Evolutionary conservation across 345 rosid species (phyloP).

Genomic region (Aethionema arabicum): DNA sequence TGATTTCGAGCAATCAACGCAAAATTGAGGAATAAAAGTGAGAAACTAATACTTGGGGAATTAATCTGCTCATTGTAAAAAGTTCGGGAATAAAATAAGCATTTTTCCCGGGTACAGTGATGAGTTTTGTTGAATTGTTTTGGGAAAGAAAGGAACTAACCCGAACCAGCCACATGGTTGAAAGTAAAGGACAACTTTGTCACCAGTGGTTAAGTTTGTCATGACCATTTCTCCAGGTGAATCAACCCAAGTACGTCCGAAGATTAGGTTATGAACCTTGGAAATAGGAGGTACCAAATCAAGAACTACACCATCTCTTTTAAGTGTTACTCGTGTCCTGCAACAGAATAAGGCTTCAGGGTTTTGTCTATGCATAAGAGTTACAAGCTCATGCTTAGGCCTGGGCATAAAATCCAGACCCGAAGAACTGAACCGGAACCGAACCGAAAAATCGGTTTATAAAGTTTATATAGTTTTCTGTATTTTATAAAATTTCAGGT

Average conservation of each 20-base stretch:
- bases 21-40: too few species aligned
- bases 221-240: slow-evolving; percentile 77
- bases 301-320: slow-evolving; percentile 68
- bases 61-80: too few species aligned
- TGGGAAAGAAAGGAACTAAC: slow-evolving; percentile 36
- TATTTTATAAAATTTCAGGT: too few species aligned
- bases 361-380: too few species aligned
- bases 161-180: slow-evolving; percentile 90
- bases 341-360: slow-evolving; percentile 3
- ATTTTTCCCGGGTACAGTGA: neutral
- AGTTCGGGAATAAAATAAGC: too few species aligned
- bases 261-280: slow-evolving; percentile 72
- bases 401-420: too few species aligned
- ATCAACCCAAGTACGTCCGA: slow-evolving; percentile 85
- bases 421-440: too few species aligned
- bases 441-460: too few species aligned
- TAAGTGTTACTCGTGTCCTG: slow-evolving; percentile 75
- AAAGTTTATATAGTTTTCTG: too few species aligned
- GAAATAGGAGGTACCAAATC: slow-evolving; percentile 83
- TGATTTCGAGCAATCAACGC: too few species aligned
- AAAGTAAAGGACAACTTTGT: slow-evolving; percentile 72
- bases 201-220: slow-evolving; percentile 72
- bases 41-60: too few species aligned
- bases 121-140: neutral
- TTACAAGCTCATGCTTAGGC: too few species aligned